Base-by-base conservation (phyloP, 1,139 yeast genomes). In the Sugiyamaella pinicola region DNA sequence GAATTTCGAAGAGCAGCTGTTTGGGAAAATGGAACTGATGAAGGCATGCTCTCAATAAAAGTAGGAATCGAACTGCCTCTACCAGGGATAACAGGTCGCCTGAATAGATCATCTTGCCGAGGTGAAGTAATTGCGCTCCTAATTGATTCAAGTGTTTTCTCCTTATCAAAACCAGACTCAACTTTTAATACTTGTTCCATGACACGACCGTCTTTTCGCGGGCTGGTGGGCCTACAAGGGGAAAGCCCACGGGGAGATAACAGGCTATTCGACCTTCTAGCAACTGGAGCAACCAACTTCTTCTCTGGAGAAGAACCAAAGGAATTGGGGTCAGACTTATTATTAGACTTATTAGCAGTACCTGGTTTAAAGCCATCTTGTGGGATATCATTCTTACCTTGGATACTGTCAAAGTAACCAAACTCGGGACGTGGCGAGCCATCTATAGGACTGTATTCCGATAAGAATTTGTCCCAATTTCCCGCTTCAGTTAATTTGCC, bases 141-240 rank as follows among this genome's bases (percentile, higher is more conserved):
- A 29, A 42, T 50, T 24, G 56, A 58, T 17, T 41, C 47, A 24
- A 38, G 42, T 26, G 56, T 53, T 37, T 52, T 24, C 22, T 51
- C 61, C 19, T 58, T 51, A 12, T 58, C 64, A 2, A 54, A 53
- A 4, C 46, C 39, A 4, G 55, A 51, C 35, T 57, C 56, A 12
- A 51, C 53, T 28, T 33, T 48, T n/a, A 37, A 31, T 18, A 48
- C 34, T 17, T 40, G 41, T 19, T 41, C 47, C 35, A 40, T 26
- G 7, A 48, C 35, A n/a, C 39, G 41, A 34, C 41, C 15, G 6
- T 41, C 47, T 13, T 37, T 41, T 18, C 37, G 40, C 8, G 47
- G 51, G 28, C 46, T 42, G 9, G 24, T 12, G 12, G 40, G 47
- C 21, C 46, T 48, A 17, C 26, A 33, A 17, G 34, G 29, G 3